A percentile compares a stretch with the other conserved stretches of the same genome.
Evolutionary conservation across 768 basidiomycete genomes (phyloP).

Genomic region (Amanita thiersii): DNA sequence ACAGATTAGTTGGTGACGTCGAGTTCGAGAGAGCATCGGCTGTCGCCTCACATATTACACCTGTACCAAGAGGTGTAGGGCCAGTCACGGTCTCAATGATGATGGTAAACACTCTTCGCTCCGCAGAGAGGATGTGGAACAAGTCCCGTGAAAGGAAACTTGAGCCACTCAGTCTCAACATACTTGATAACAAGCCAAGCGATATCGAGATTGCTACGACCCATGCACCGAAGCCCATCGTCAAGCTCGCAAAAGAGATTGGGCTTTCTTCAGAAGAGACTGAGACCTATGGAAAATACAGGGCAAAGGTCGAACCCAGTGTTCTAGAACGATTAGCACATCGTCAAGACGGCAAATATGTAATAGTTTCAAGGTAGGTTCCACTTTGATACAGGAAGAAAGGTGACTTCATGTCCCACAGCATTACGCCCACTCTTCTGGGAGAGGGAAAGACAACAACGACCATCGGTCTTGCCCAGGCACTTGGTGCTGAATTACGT

Average conservation of each 20-base stretch:
- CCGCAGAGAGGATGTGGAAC: constrained; percentile 79
- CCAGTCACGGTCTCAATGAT: constrained; percentile 99
- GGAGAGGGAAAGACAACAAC: constrained; percentile 99
- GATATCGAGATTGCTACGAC: constrained; percentile 96
- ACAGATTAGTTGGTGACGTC: constrained; percentile 94
- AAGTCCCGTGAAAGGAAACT: constrained; percentile 56
- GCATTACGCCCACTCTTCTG: constrained; percentile 93
- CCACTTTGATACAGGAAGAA: background rate
- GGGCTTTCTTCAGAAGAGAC: constrained; percentile 82
- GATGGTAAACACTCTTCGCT: constrained; percentile 87
- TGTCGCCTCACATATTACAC: constrained; percentile 88
- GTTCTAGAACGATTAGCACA: constrained; percentile 79
- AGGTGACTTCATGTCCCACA: constrained; percentile 20
- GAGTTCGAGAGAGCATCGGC: constrained; percentile 70
- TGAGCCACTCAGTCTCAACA: constrained; percentile 70
- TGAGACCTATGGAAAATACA: constrained; percentile 92
- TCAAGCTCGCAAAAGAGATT: constrained; percentile 79
- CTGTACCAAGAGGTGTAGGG: constrained; percentile 97
- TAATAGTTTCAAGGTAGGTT: constrained; percentile 82
- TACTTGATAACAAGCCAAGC: constrained; percentile 83
- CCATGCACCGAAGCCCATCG: constrained; percentile 86
- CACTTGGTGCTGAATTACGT: constrained; percentile 88
- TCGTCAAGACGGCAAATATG: constrained; percentile 91
- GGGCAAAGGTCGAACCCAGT: constrained; percentile 92
- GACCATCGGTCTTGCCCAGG: constrained; percentile 94